A percentile compares a stretch with the other conserved stretches of the same genome.
phyloP scores from a whole-genome alignment of 163 green algal species.

The Scenedesmus sp. region DNA sequence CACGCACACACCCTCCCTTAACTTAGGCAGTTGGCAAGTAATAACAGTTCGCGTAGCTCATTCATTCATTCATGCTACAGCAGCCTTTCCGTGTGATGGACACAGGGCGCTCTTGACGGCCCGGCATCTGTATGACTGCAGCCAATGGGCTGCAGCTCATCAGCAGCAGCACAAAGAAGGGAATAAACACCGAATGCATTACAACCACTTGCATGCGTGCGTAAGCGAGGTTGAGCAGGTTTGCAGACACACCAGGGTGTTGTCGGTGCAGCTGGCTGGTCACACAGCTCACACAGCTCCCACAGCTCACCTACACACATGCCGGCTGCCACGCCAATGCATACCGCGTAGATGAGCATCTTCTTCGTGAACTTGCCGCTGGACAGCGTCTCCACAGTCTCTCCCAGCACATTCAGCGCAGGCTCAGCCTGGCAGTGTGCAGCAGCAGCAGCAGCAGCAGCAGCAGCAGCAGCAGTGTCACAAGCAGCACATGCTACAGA shows the following conservation, averaged over 20 bases:
- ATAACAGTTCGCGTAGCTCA: no score
- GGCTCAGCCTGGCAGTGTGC: conserved; percentile 47
- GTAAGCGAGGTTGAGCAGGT: no score
- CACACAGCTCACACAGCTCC: no score
- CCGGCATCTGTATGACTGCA: no score
- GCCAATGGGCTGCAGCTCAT: not conserved
- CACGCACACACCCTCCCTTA: no score
- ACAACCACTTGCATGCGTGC: no score
- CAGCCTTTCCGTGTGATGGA: no score
- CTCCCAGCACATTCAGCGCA: conserved; percentile 62
- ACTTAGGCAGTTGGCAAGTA: no score
- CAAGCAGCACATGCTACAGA: conserved; percentile 29
- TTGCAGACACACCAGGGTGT: not conserved
- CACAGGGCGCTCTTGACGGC: no score
- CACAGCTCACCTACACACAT: conserved; percentile 41
- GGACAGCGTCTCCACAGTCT: conserved; percentile 61
- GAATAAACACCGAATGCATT: no score
- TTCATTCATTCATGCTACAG: no score
- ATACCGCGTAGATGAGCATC: conserved; percentile 63
- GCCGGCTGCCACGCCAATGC: conserved; percentile 53
- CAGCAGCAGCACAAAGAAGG: not conserved
- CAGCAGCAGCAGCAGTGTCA: not conserved
- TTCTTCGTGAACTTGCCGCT: conserved; percentile 48
- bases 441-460: not conserved
- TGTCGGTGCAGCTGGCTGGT: not conserved